phyloP scores from a whole-genome alignment of 2,329 filamentous ascomycete genomes.

The Aureobasidium sp. region DNA sequence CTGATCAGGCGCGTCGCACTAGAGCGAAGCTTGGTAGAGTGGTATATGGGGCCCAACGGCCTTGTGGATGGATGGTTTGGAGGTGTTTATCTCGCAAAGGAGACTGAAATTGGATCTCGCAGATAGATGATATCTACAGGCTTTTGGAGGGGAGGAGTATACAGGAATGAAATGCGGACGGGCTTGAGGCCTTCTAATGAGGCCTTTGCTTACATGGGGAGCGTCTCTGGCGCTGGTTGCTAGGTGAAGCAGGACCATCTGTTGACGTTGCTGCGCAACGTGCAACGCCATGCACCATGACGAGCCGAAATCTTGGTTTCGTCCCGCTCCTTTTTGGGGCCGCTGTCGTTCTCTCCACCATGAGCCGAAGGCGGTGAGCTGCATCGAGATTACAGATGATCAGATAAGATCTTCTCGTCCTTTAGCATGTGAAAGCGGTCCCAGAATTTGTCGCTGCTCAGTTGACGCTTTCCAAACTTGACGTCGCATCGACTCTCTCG shows the following conservation, averaged over 20 bases:
- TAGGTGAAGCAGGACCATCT: not conserved
- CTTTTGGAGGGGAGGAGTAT: not conserved
- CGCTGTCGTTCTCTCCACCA: slow-evolving; percentile 3
- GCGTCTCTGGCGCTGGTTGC: slow-evolving; percentile 5
- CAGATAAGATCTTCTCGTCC: not conserved
- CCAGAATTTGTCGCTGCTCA: not conserved
- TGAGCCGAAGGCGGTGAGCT: not conserved
- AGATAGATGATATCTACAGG: slow-evolving; percentile 8
- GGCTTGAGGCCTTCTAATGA: slow-evolving; percentile 9
- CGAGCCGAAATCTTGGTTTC: slow-evolving; percentile 3
- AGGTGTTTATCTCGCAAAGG: not conserved
- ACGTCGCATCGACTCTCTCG: not conserved
- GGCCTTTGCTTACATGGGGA: slow-evolving; percentile 10
- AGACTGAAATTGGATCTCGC: not conserved
- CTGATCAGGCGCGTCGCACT: slow-evolving; percentile 6
- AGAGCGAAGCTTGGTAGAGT: not conserved
- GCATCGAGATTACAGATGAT: not conserved
- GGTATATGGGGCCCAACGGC: slow-evolving; percentile 7
- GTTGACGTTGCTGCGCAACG: not conserved
- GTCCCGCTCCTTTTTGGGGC: not conserved
- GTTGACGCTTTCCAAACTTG: not conserved
- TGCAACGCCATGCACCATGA: slow-evolving; percentile 7
- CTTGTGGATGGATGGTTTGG: not conserved
- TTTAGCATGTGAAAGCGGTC: slow-evolving; percentile 5
- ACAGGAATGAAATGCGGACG: not conserved